A percentile compares a stretch with the other conserved stretches of the same genome.
Conservation (phyloP, 2,329 filamentous ascomycete genomes). For the Metarhizium album region DNA sequence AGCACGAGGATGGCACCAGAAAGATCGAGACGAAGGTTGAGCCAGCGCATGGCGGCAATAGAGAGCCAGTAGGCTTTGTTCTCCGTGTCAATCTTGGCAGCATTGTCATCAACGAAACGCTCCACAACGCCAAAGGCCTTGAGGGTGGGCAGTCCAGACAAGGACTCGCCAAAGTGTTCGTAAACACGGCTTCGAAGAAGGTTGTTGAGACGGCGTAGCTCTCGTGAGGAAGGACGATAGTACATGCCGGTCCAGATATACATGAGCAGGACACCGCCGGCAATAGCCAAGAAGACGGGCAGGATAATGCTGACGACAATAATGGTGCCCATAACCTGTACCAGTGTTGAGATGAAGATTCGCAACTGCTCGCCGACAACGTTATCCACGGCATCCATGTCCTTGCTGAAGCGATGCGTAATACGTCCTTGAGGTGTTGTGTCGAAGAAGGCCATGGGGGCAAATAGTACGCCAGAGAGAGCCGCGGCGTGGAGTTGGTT, state of each 20-base stretch:
- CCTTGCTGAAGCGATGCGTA: conserved; percentile 90
- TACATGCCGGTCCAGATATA: conserved; percentile 47
- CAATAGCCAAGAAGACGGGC: conserved; percentile 76
- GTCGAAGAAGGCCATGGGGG: conserved; percentile 62
- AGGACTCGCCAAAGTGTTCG: conserved; percentile 84
- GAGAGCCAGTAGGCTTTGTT: conserved; percentile 58
- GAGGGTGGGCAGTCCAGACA: conserved; percentile 82
- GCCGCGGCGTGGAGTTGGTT: conserved; percentile 23
- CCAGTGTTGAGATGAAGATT: conserved; percentile 50
- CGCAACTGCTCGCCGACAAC: conserved; percentile 45
- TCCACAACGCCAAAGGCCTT: conserved; percentile 80
- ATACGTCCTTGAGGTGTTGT: conserved; percentile 81
- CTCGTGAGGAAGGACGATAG: conserved; percentile 75
- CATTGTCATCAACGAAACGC: conserved; percentile 76
- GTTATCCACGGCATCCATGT: conserved; percentile 83
- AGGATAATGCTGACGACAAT: conserved; percentile 71
- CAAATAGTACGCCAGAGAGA: conserved; percentile 11
- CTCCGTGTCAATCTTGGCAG: conserved; percentile 70
- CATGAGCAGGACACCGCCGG: conserved; percentile 61
- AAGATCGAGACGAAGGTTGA: conserved; percentile 50
- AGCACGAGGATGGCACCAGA: conserved; percentile 53
- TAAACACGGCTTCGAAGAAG: conserved; percentile 79
- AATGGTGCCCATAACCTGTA: conserved; percentile 61
- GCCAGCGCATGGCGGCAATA: conserved; percentile 58
- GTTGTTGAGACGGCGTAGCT: conserved; percentile 78